Percentiles rank a stretch among this genome's conserved stretches.
Conservation (phyloP, 2,329 filamentous ascomycete genomes). For the Penicillium psychrosexuale region DNA sequence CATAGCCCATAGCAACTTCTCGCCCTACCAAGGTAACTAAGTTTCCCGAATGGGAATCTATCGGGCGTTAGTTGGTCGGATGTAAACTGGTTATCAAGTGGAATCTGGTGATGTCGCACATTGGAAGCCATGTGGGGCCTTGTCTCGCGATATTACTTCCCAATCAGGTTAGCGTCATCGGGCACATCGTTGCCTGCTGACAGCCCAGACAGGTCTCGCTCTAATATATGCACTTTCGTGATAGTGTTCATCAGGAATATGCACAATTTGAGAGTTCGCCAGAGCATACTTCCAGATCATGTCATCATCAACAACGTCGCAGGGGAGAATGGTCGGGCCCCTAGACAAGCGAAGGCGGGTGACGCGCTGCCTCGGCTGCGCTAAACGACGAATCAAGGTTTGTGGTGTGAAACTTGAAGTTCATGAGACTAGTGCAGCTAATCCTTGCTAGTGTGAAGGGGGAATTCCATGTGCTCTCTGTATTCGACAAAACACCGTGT, state of each 20-base stretch:
- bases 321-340: conserved; percentile 2
- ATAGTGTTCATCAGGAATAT: background rate
- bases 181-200: background rate
- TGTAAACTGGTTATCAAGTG: background rate
- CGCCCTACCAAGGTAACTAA: background rate
- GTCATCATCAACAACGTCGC: background rate
- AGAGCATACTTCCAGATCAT: background rate
- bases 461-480: background rate
- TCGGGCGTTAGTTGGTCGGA: background rate
- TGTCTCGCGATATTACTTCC: background rate
- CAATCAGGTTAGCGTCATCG: background rate
- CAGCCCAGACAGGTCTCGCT: background rate
- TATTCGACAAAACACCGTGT: background rate
- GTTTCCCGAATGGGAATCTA: background rate
- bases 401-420: background rate
- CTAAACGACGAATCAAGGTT: conserved; percentile 6
- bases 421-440: background rate
- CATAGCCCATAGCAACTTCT: background rate
- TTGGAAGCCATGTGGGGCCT: background rate
- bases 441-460: background rate
- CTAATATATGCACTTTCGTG: background rate
- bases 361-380: conserved; percentile 5
- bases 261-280: background rate
- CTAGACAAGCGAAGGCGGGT: conserved; percentile 6
- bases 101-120: background rate